A percentile compares a stretch with the other conserved stretches of the same genome.
These are phyloP conservation scores for Termitomyces sp. DNA, from an alignment of 768 basidiomycete genomes.

Conservation along the genomic window DNA sequence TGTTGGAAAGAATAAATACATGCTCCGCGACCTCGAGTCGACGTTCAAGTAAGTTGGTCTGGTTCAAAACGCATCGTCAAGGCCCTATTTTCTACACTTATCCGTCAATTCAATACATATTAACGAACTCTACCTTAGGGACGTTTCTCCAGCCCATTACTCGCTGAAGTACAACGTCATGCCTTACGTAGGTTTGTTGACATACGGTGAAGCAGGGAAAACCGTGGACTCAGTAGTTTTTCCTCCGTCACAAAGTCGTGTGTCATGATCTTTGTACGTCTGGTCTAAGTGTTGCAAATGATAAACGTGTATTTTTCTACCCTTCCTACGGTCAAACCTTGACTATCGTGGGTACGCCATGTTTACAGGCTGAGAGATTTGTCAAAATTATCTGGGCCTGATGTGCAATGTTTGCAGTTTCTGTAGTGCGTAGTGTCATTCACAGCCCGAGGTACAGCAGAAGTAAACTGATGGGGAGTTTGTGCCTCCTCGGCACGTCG, in stretches of 20 bases:
- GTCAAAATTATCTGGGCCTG: background rate
- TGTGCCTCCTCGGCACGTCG: background rate
- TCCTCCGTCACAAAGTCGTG: slow-evolving; percentile 33
- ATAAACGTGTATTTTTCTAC: background rate
- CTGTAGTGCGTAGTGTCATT: background rate
- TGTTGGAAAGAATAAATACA: slow-evolving; percentile 76
- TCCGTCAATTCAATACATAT: background rate
- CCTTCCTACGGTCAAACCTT: background rate
- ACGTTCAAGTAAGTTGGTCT: slow-evolving; percentile 63
- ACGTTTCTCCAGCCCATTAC: slow-evolving; percentile 61
- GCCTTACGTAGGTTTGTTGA: slow-evolving; percentile 82
- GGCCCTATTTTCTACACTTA: background rate
- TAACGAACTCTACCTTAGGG: slow-evolving; percentile 33
- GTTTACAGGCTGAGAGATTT: background rate
- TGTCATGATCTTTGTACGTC: slow-evolving; percentile 21
- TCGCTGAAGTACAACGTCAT: slow-evolving; percentile 84
- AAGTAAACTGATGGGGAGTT: background rate
- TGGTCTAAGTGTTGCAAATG: background rate
- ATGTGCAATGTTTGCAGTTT: background rate
- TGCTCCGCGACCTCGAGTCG: slow-evolving; percentile 67
- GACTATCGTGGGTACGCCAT: background rate
- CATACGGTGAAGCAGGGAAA: slow-evolving; percentile 66
- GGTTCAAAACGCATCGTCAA: background rate
- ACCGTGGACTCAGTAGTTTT: slow-evolving; percentile 34
- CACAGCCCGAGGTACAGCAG: background rate